A percentile compares a stretch with the other conserved stretches of the same genome.
Conservation (phyloP, 768 basidiomycete species). For the Phylloporus sp. region DNA sequence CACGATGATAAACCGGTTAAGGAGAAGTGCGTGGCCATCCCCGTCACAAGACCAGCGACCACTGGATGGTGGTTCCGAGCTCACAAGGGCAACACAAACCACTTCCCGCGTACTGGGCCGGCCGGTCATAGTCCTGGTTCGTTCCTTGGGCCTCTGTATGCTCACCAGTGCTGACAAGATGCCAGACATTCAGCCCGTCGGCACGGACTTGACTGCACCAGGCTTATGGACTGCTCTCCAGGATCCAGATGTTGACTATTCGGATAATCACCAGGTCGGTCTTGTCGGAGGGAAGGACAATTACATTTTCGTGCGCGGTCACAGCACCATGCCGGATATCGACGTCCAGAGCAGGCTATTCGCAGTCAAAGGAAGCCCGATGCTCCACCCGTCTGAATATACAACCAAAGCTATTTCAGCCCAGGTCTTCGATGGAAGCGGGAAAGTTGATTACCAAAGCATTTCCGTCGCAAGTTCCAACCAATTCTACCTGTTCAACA, state of each 20-base stretch:
- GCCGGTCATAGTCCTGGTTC: not conserved
- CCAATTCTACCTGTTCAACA: conserved; percentile 7
- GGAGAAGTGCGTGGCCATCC: not conserved
- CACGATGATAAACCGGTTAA: too few relatives aligned
- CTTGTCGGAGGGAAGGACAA: conserved; percentile 6
- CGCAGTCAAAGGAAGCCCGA: not conserved
- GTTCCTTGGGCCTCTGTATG: not conserved
- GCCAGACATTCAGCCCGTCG: conserved; percentile 8
- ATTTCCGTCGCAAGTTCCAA: not conserved
- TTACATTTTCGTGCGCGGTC: conserved; percentile 10
- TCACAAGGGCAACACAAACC: not conserved
- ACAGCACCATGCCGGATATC: conserved; percentile 6
- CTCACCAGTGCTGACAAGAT: not conserved
- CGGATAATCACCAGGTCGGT: not conserved
- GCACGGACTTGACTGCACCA: not conserved
- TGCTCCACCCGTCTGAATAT: not conserved
- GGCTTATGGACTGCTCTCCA: not conserved
- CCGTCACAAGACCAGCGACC: conserved; percentile 6
- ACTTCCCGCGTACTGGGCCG: conserved; percentile 1
- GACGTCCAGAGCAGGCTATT: conserved; percentile 7
- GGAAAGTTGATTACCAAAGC: not conserved
- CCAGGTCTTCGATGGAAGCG: not conserved
- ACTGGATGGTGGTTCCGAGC: conserved; percentile 13
- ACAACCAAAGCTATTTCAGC: not conserved
- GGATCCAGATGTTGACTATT: conserved; percentile 1